Conservation (phyloP, 768 basidiomycete species). For the Kwoniella dendrophila region DNA sequence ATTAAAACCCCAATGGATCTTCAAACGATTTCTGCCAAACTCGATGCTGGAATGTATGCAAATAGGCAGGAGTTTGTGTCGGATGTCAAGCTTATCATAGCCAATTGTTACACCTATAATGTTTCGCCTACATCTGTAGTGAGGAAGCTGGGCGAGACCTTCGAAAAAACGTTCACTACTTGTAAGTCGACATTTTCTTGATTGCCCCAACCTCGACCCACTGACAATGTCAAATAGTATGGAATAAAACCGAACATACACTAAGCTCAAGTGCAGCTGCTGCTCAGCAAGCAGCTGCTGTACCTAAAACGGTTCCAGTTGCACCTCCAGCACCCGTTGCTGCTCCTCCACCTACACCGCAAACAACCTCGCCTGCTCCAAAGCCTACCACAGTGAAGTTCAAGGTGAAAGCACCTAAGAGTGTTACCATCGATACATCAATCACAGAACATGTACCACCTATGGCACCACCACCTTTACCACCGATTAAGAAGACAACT, state of each 20-base stretch:
- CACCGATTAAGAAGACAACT: conserved; percentile 5
- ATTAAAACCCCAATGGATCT: conserved; percentile 95
- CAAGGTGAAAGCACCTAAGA: conserved; percentile 46
- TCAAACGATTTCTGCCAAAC: conserved; percentile 79
- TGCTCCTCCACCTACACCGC: conserved; percentile 17
- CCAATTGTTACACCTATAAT: conserved; percentile 87
- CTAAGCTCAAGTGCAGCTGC: conserved; percentile 38
- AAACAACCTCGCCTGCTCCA: conserved; percentile 2
- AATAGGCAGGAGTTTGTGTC: conserved; percentile 78
- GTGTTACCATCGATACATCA: conserved; percentile 17
- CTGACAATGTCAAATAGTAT: conserved; percentile 62
- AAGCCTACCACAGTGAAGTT: conserved; percentile 33
- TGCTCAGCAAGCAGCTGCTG: conserved; percentile 15
- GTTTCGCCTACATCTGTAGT: conserved; percentile 64
- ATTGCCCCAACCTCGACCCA: conserved; percentile 7
- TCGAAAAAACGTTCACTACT: conserved; percentile 84
- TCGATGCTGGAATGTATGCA: conserved; percentile 82
- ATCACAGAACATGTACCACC: conserved; percentile 22
- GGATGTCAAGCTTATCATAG: conserved; percentile 85
- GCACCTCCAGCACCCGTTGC: conserved; percentile 1
- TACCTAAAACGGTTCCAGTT: neutral
- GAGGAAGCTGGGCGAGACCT: conserved; percentile 70
- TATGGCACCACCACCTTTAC: conserved; percentile 40
- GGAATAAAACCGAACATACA: conserved; percentile 65
- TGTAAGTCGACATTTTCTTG: conserved; percentile 61